Conservation (phyloP, 2,329 filamentous ascomycete genomes). For the Phialemoniopsis sp. region DNA sequence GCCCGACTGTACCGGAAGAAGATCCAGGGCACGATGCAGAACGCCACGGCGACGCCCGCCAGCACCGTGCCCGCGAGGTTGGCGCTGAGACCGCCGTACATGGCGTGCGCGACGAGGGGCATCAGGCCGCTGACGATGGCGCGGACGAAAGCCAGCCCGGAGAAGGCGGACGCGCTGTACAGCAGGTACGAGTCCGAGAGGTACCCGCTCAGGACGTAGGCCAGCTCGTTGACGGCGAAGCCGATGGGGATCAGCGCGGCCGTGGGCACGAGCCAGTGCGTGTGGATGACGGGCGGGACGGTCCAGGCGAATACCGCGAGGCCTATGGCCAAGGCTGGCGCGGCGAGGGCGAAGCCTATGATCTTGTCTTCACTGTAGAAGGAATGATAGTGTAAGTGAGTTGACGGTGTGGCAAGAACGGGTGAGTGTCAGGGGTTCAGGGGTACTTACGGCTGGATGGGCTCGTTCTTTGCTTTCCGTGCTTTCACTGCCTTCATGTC, state of each 20-base stretch:
- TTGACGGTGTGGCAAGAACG: no score
- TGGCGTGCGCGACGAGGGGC: constrained; percentile 15
- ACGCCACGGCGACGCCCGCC: constrained; percentile 11
- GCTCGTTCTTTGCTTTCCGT: constrained; percentile 8
- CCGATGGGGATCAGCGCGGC: constrained; percentile 36
- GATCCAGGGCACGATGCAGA: constrained; percentile 13
- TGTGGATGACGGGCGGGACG: constrained; percentile 30
- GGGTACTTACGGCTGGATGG: constrained; percentile 13
- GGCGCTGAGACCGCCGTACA: constrained; percentile 13
- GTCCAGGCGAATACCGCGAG: constrained; percentile 43
- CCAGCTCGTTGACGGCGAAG: constrained; percentile 38
- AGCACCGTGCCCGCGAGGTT: constrained; percentile 16
- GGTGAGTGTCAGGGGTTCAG: no score
- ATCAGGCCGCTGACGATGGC: constrained; percentile 16
- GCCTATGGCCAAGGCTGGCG: constrained; percentile 33
- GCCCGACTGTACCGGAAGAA: constrained; percentile 14
- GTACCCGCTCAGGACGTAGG: constrained; percentile 17
- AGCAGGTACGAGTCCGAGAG: constrained; percentile 18
- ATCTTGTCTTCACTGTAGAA: constrained; percentile 41
- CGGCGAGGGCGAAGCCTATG: constrained; percentile 37
- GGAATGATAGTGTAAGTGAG: constrained; percentile 1
- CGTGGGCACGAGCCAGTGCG: constrained; percentile 33
- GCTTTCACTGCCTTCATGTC: constrained; percentile 23
- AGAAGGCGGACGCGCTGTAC: constrained; percentile 17
- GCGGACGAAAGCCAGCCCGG: constrained; percentile 16